These are phyloP conservation scores for Parmelia sp. DNA, from an alignment of 495 filamentous ascomycete genomes.

Conservation along the genomic window DNA sequence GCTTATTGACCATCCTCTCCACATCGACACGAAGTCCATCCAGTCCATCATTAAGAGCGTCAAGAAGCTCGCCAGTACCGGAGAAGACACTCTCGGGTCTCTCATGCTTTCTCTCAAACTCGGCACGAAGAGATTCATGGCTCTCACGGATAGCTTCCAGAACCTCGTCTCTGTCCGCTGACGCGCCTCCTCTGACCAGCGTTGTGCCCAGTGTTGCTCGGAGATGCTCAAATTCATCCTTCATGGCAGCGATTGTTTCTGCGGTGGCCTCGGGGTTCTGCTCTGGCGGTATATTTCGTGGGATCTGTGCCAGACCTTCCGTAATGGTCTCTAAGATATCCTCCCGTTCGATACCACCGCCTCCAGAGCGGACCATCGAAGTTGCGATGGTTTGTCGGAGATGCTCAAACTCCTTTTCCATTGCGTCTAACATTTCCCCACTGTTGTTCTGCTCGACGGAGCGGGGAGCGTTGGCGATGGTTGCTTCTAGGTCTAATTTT, in stretches of 20 bases:
- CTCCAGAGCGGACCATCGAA: slow-evolving; percentile 47
- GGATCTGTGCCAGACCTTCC: slow-evolving; percentile 45
- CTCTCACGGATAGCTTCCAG: slow-evolving; percentile 59
- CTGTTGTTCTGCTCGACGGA: slow-evolving; percentile 41
- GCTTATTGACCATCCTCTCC: slow-evolving; percentile 71
- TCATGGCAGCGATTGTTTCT: slow-evolving; percentile 56
- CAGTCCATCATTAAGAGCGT: slow-evolving; percentile 77
- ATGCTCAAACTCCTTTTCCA: slow-evolving; percentile 67
- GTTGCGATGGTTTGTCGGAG: slow-evolving; percentile 58
- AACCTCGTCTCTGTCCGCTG: slow-evolving; percentile 55
- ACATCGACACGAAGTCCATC: slow-evolving; percentile 65
- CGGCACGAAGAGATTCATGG: slow-evolving; percentile 59
- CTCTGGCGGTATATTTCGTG: slow-evolving; percentile 5
- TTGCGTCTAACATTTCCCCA: slow-evolving; percentile 55
- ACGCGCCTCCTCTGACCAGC: slow-evolving; percentile 52
- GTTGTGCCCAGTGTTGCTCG: slow-evolving; percentile 64
- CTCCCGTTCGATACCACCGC: slow-evolving; percentile 32
- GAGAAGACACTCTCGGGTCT: slow-evolving; percentile 51
- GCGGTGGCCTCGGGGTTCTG: slow-evolving; percentile 24
- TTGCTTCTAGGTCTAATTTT: slow-evolving; percentile 62
- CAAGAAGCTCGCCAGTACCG: slow-evolving; percentile 66
- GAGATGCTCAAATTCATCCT: slow-evolving; percentile 61
- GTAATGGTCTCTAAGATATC: slow-evolving; percentile 59
- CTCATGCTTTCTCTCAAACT: slow-evolving; percentile 52
- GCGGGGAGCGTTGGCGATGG: slow-evolving; percentile 43